Conservation (phyloP, 805 yeast genomes). For the Hanseniaspora lindneri region DNA sequence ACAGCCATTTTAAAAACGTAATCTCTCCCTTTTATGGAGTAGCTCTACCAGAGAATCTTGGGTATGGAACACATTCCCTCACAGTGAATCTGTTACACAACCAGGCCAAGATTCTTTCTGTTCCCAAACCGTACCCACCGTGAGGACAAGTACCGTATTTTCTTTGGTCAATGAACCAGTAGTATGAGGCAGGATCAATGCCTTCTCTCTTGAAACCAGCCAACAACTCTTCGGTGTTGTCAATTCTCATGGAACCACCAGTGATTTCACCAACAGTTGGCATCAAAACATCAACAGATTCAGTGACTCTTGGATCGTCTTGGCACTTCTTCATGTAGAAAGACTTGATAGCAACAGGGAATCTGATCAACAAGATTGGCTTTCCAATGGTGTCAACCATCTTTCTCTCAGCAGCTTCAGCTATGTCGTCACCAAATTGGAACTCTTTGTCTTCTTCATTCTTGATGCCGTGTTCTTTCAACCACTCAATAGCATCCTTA, state of each 20-base stretch:
- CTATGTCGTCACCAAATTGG: conserved; percentile 96
- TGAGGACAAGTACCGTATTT: conserved; percentile 96
- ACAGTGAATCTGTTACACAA: conserved; percentile 94
- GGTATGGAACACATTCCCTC: conserved; percentile 94
- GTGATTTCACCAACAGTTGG: conserved; percentile 98
- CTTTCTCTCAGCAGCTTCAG: conserved; percentile 98
- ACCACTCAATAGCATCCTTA: conserved; percentile 86
- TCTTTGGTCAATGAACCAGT: conserved; percentile 94
- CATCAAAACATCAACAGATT: conserved; percentile 95
- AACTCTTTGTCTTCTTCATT: conserved; percentile 91
- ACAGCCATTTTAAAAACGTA: no score
- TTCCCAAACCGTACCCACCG: conserved; percentile 98
- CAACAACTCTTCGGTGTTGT: conserved; percentile 63
- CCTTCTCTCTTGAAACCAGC: conserved; percentile 91
- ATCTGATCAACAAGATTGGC: conserved; percentile 82
- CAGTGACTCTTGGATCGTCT: conserved; percentile 91
- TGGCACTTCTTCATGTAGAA: conserved; percentile 92
- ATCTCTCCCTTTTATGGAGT: conserved; percentile 56
- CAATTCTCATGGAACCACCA: conserved; percentile 98
- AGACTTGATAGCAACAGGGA: conserved; percentile 95
- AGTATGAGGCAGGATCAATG: conserved; percentile 69
- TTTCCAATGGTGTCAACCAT: conserved; percentile 92
- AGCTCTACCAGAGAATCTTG: conserved; percentile 96
- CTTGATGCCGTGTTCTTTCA: conserved; percentile 84
- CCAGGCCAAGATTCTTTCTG: conserved; percentile 98